Percentiles rank a stretch among this genome's conserved stretches.
These are phyloP conservation scores for Boletus sensibilis DNA, from an alignment of 768 basidiomycete species.

Conservation along the genomic window DNA sequence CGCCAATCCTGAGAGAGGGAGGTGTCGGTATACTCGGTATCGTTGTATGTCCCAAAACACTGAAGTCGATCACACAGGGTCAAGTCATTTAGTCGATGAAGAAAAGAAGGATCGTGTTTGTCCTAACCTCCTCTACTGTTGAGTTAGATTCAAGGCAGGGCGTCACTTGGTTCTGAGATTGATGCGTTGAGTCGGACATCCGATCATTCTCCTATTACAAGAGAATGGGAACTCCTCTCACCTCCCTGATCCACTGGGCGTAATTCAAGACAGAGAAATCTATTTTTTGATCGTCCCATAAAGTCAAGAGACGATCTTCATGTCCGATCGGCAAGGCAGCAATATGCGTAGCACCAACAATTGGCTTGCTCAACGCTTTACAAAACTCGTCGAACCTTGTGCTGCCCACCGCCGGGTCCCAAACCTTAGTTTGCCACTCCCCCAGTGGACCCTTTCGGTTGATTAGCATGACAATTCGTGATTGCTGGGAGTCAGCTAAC, in stretches of 20 bases:
- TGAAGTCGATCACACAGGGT: slow-evolving; percentile 27
- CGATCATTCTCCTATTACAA: not conserved
- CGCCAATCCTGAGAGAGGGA: slow-evolving; percentile 77
- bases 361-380: slow-evolving; percentile 47
- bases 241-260: slow-evolving; percentile 73
- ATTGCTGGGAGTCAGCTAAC: slow-evolving; percentile 36
- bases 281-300: slow-evolving; percentile 48
- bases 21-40: slow-evolving; percentile 58
- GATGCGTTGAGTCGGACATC: not conserved
- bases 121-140: slow-evolving; percentile 51
- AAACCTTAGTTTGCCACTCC: slow-evolving; percentile 81
- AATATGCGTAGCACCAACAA: slow-evolving; percentile 31
- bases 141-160: slow-evolving; percentile 48
- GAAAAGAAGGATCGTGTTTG: not conserved
- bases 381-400: slow-evolving; percentile 71
- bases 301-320: slow-evolving; percentile 44
- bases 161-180: slow-evolving; percentile 49
- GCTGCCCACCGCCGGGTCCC: slow-evolving; percentile 74
- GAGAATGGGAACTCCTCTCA: slow-evolving; percentile 24
- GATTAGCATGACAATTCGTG: slow-evolving; percentile 14
- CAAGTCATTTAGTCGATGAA: not conserved
- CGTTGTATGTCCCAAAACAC: slow-evolving; percentile 88
- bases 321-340: slow-evolving; percentile 48
- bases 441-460: slow-evolving; percentile 54
- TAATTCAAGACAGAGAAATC: slow-evolving; percentile 70